These are phyloP conservation scores for Geotrichum klebahnii DNA, from an alignment of 1,139 yeast species.

Conservation along the genomic window DNA sequence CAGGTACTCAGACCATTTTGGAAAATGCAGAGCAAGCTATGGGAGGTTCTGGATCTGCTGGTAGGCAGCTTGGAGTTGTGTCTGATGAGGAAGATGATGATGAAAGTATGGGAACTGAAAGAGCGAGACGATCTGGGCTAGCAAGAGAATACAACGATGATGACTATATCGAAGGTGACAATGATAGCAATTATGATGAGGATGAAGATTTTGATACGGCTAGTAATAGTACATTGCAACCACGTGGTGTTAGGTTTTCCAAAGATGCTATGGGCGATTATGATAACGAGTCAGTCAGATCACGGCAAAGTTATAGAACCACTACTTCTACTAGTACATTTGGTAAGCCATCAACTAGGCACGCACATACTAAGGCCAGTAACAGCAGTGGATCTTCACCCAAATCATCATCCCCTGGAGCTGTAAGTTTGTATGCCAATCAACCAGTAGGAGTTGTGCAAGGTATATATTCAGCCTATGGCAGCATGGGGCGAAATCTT, in stretches of 20 bases:
- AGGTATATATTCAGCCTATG: slow-evolving; percentile 70
- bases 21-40: slow-evolving; percentile 75
- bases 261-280: background rate
- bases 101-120: slow-evolving; percentile 21
- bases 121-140: background rate
- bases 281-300: slow-evolving; percentile 3
- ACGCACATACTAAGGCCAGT: background rate
- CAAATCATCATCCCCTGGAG: slow-evolving; percentile 26
- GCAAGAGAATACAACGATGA: too few species aligned
- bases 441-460: slow-evolving; percentile 71
- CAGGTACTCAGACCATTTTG: slow-evolving; percentile 79
- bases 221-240: slow-evolving; percentile 26
- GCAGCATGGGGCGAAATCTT: slow-evolving; percentile 65
- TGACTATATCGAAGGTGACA: slow-evolving; percentile 38
- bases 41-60: slow-evolving; percentile 62
- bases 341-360: background rate
- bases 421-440: slow-evolving; percentile 74
- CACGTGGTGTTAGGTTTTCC: slow-evolving; percentile 5
- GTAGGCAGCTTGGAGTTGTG: slow-evolving; percentile 25
- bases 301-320: slow-evolving; percentile 2
- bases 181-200: slow-evolving; percentile 27
- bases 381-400: background rate
- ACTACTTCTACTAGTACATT: background rate
- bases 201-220: slow-evolving; percentile 14
- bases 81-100: slow-evolving; percentile 34